Conservation (phyloP, 2,329 filamentous ascomycete species). For the Huntiella moniliformis region DNA sequence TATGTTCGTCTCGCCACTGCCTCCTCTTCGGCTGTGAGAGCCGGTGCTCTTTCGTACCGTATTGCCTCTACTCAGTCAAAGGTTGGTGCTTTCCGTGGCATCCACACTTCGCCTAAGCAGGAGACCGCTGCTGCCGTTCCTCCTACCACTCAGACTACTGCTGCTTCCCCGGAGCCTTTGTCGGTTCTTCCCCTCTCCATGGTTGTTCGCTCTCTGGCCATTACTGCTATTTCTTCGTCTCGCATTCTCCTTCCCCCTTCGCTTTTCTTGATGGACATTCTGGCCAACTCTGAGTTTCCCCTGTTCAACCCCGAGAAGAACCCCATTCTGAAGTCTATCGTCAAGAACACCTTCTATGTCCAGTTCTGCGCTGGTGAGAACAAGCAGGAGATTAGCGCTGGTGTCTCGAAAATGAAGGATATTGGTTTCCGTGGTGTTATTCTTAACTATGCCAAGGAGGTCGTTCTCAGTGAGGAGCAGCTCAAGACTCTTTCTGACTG, state of each 20-base stretch:
- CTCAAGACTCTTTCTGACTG: slow-evolving; percentile 24
- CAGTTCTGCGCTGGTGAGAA: slow-evolving; percentile 83
- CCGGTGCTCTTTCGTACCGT: neutral
- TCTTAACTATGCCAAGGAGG: slow-evolving; percentile 65
- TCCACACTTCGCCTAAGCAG: slow-evolving; percentile 7
- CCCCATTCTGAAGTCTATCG: slow-evolving; percentile 44
- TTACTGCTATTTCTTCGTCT: slow-evolving; percentile 52
- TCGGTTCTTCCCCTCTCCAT: slow-evolving; percentile 47
- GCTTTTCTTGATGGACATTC: slow-evolving; percentile 43
- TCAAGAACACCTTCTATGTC: slow-evolving; percentile 72
- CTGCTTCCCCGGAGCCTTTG: slow-evolving; percentile 26
- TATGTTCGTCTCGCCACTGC: neutral
- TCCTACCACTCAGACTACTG: neutral
- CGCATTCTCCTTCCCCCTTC: slow-evolving; percentile 50
- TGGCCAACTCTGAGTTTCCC: slow-evolving; percentile 49
- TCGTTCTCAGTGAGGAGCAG: slow-evolving; percentile 45
- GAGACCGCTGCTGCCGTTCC: slow-evolving; percentile 7
- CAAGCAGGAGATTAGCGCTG: slow-evolving; percentile 44
- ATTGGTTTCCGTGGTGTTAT: slow-evolving; percentile 74
- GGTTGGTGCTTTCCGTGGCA: slow-evolving; percentile 1
- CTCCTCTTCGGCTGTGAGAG: neutral
- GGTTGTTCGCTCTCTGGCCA: slow-evolving; percentile 50
- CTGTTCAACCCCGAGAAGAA: slow-evolving; percentile 61
- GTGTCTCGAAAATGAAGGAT: slow-evolving; percentile 44
- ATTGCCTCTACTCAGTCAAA: neutral